Evolutionary conservation across 2,329 filamentous ascomycete species (phyloP).

Genomic region (Sporothrix sp.): DNA sequence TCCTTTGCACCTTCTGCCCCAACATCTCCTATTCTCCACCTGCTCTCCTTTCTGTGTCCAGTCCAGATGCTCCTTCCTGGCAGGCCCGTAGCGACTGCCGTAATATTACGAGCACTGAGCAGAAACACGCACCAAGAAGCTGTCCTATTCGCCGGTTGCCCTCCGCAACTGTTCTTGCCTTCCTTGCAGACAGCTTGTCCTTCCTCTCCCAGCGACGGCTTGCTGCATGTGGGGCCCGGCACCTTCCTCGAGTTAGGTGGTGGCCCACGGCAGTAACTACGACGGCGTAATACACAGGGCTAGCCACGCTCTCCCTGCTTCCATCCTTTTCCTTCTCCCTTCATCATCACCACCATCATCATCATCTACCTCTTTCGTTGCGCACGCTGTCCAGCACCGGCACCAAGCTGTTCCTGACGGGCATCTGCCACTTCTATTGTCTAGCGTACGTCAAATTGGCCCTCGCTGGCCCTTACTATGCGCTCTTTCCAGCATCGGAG

Average conservation of each 20-base stretch:
- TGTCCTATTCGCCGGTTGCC: slow-evolving; percentile 4
- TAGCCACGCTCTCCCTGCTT: not conserved
- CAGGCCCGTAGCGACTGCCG: too few relatives aligned
- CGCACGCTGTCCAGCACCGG: not conserved
- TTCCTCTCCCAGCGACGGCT: not conserved
- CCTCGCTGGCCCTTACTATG: not conserved
- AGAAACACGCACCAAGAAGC: not conserved
- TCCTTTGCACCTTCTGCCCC: slow-evolving; percentile 4
- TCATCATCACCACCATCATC: slow-evolving; percentile 7
- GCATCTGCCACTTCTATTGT: slow-evolving; percentile 3
- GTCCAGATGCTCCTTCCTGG: not conserved
- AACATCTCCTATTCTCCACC: not conserved
- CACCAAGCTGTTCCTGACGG: not conserved
- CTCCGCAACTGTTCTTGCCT: slow-evolving; percentile 1
- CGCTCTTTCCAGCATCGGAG: not conserved
- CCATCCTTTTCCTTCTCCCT: not conserved
- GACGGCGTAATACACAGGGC: not conserved
- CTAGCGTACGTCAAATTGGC: slow-evolving; percentile 5
- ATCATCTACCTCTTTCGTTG: slow-evolving; percentile 1
- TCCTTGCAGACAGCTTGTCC: slow-evolving; percentile 13
- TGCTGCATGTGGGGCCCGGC: slow-evolving; percentile 7
- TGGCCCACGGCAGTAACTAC: not conserved
- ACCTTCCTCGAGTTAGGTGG: not conserved
- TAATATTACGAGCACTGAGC: too few relatives aligned
- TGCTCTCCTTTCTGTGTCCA: not conserved